A percentile compares a stretch with the other conserved stretches of the same genome.
Conservation (phyloP, 257 asterid species). For the Solanum chiquidenum region DNA sequence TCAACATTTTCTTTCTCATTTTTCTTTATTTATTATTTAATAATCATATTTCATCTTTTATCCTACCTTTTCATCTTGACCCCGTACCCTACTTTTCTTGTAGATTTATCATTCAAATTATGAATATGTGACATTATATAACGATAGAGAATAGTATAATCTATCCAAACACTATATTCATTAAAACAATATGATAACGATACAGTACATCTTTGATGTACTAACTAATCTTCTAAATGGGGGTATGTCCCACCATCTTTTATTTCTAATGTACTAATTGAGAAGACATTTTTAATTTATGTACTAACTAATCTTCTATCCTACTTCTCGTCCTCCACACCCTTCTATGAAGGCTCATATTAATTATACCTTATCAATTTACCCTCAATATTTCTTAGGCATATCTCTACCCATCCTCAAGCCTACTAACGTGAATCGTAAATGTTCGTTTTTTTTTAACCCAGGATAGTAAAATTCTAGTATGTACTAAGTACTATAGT, state of each 20-base stretch:
- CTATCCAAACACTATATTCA: too few species aligned
- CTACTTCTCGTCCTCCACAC: background rate
- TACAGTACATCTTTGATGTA: background rate
- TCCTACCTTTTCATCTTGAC: background rate
- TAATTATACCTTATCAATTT: too few species aligned
- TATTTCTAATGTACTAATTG: background rate
- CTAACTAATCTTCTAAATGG: background rate
- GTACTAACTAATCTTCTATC: too few species aligned
- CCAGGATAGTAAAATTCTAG: background rate
- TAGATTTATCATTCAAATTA: background rate
- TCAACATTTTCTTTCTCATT: too few species aligned
- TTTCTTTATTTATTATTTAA: background rate
- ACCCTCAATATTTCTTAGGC: background rate
- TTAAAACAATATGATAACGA: too few species aligned
- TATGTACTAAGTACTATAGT: background rate
- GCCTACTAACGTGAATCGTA: background rate
- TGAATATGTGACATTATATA: too few species aligned
- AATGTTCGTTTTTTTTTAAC: background rate
- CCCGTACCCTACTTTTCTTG: too few species aligned
- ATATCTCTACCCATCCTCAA: background rate
- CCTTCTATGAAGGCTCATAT: background rate
- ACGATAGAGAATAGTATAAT: accelerated
- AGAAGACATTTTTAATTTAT: background rate
- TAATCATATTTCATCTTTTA: too few species aligned
- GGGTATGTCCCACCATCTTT: background rate